Evolutionary conservation across 331 rosid genomes (phyloP).

Genomic region (Dryas integrifolia): DNA sequence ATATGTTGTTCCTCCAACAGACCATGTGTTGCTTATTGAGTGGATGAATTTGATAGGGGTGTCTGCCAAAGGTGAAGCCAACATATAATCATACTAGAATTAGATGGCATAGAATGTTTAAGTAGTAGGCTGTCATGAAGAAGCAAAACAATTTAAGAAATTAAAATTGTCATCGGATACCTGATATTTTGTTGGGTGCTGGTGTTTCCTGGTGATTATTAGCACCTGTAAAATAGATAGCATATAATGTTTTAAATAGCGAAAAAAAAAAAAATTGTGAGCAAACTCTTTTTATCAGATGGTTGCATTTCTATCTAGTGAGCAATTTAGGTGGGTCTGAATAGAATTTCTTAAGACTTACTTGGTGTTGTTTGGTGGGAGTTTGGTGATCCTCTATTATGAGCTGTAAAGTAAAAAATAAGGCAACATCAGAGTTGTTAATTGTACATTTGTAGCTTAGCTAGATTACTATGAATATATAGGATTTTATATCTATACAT

Average conservation of each 20-base stretch:
- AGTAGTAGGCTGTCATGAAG: too few species aligned
- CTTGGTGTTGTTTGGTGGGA: slow-evolving; percentile 34
- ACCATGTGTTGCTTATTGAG: slow-evolving; percentile 63
- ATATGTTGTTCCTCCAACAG: slow-evolving; percentile 30
- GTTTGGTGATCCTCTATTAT: slow-evolving; percentile 29
- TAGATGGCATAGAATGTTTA: too few species aligned
- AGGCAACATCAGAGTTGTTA: background rate
- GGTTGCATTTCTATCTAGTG: too few species aligned
- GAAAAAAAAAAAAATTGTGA: too few species aligned
- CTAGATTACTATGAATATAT: too few species aligned
- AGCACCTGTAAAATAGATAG: slow-evolving; percentile 32
- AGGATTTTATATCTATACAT: background rate
- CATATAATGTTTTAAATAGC: too few species aligned
- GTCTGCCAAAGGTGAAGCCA: slow-evolving; percentile 30
- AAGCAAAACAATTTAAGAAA: too few species aligned
- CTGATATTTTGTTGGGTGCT: slow-evolving; percentile 20
- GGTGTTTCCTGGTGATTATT: slow-evolving; percentile 11
- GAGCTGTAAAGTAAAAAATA: slow-evolving; percentile 23
- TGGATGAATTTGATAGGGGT: slow-evolving; percentile 55
- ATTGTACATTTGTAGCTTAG: too few species aligned
- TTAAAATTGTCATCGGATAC: slow-evolving; percentile 4
- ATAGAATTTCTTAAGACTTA: background rate
- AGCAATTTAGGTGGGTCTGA: too few species aligned
- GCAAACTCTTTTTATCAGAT: too few species aligned
- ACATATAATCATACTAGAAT: background rate